Base-by-base conservation (phyloP, 768 basidiomycete species). In the Boletus eberwhitei region DNA sequence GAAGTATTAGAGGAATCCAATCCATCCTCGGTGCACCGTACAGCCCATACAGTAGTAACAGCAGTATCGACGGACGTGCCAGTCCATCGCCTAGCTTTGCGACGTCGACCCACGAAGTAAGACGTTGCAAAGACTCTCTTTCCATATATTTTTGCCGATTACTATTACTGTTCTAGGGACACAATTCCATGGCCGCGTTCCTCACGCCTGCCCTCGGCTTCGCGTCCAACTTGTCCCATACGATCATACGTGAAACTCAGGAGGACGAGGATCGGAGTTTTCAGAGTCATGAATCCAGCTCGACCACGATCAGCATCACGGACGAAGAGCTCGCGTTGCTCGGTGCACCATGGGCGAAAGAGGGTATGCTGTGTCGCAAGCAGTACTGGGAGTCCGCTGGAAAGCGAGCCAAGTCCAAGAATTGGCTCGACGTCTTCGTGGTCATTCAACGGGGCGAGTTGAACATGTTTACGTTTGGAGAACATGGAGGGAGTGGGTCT, bases 291-390 rank as follows among this genome's bases (percentile, higher is more conserved):
- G 81, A 77, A 37, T 84, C 90, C 5, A 73, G 68, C 29, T 86
- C 87, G 26, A 89, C 87, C 1, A 84, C 80, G 34, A 87, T 90
- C 62, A 93, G 92, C 48, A 92, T 98, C 55, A 85, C 89, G 8
- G 96, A 98, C 63, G 97, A 98, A 71, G 93, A 97, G 72, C 79
- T 99, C 13, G 96, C 96, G 2, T 76, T 98, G 36, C 84, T 97
- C 16, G 97, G 97, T 16, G 86, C 97, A 6, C 97, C 97, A 0
- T 99, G 96, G 96, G 97, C 97, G 0, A 99, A 99, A 72, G 97
- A 99, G 71, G 97, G 97, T 13, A 90, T 96, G 78, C 82, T 99
- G 9, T 88, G 87, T 61, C 86, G 95, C 22, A 98, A 98, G 68
- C 90, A 93, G 58, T 98, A 95, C 68, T 94, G 90, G 86, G 96